Base-by-base conservation (phyloP, 208 protist species). In the Crithidia sp. region DNA sequence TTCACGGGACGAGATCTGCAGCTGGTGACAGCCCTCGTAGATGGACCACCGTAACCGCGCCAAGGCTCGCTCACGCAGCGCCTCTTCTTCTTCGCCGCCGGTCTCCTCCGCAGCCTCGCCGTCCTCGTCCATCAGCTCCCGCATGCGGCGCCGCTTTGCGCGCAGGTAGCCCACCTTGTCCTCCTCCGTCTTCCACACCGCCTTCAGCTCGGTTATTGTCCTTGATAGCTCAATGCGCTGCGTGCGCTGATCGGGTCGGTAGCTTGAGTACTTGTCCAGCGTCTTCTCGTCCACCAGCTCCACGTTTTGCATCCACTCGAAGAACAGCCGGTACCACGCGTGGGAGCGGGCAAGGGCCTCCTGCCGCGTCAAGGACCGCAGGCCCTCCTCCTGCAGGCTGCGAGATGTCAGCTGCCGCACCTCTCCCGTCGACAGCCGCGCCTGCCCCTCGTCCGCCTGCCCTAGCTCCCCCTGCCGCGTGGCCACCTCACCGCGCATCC, bases 81-180 rank as follows among this genome's bases (percentile, higher is more conserved):
- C 73, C 76, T 95, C 92, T 73, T 96, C 90, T 69, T 92, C 92
- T 67, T 96, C 92, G 4, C 89, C 88, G 53, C 82, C 88, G 14
- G 56, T 62, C 45, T 94, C 89, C 70, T 87, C 87, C 36, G 67
- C 54, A 4, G 58, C 79, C 43, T 93, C 89, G 37, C 81, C 88
- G 52, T 89, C 81, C 19, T 86, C 87, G 41, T 76, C 79, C 86
- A 91, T 84, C 58, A 96, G 71, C 74, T 83, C 79, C 58, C 81
- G 84, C 89, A 93, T 91, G 60, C 85, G 92, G 19, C 79, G 77
- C 3, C 85, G 86, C 73, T 92, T 91, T 43, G 83, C 89, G 12
- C 59, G 79, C 19, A 90, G 47, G 77, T 95, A 96, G 5, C 71
- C 57, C 17, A 94, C 88, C 54, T 84, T 83, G n/a, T 82, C 81